A percentile compares a stretch with the other conserved stretches of the same genome.
Conservation (phyloP, 1,284 basidiomycete genomes). For the Fomitopsis pinicola region DNA sequence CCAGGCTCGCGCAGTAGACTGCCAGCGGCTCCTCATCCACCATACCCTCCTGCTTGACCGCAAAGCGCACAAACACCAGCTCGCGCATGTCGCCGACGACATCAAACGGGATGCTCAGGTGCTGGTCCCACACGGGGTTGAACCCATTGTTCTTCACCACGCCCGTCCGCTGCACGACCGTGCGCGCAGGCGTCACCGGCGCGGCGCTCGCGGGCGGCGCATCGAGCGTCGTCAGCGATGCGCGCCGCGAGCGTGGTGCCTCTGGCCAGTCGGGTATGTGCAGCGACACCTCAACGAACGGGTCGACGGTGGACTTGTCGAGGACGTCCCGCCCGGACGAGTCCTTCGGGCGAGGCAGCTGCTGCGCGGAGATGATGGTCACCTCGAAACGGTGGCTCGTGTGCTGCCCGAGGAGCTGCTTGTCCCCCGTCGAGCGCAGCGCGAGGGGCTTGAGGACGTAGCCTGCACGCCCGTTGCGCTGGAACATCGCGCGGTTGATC, state of each 20-base stretch:
- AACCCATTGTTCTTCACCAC: constrained; percentile 83
- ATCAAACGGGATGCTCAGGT: constrained; percentile 65
- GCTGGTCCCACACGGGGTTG: constrained; percentile 85
- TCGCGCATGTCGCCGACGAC: constrained; percentile 76
- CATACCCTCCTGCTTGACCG: constrained; percentile 63
- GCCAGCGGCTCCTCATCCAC: constrained; percentile 66
- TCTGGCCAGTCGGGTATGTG: constrained; percentile 71
- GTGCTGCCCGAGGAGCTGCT: constrained; percentile 50
- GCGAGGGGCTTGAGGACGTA: constrained; percentile 90
- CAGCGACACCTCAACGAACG: constrained; percentile 76
- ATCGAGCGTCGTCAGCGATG: constrained; percentile 7
- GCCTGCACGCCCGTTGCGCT: constrained; percentile 79
- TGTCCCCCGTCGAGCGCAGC: constrained; percentile 58
- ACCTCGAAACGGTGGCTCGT: constrained; percentile 65
- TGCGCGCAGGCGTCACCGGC: constrained; percentile 39
- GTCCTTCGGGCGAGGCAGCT: constrained; percentile 78
- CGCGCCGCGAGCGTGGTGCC: constrained; percentile 25
- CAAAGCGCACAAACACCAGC: constrained; percentile 79
- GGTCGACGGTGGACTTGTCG: constrained; percentile 62
- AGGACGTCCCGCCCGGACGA: constrained; percentile 56
- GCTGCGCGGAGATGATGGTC: constrained; percentile 89
- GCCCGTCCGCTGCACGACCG: constrained; percentile 51
- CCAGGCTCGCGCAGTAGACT: constrained; percentile 65
- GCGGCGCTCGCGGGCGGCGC: constrained; percentile 16
- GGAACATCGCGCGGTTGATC: constrained; percentile 95